Evolutionary conservation across 1,284 basidiomycete genomes (phyloP), one percentile per base, ranked within the genome.

Genomic region (Ceratobasidium sp.): DNA sequence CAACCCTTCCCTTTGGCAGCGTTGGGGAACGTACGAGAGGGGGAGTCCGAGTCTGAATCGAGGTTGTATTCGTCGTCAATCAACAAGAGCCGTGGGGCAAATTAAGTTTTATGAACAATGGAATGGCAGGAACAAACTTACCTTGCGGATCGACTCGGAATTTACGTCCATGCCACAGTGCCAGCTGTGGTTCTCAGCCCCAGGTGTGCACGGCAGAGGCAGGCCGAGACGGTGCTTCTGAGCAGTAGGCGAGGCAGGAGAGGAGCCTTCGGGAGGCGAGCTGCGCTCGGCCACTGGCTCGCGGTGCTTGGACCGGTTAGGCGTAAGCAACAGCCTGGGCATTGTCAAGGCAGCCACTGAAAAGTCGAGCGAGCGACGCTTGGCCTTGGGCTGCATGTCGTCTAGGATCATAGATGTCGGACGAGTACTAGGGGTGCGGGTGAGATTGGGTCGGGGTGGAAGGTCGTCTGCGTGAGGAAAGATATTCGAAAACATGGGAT

Each of bases 381-480:
- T 78, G 33, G 78, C 64, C 41, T 78, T 76, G n/a, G 78, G 74
- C 30, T 78, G 77, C 64, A 78, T 64, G 23, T 78, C 78, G 20
- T 66, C 54, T 16, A 68, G 59, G 16, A 67, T 30, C 2, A 77
- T 30, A 5, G 44, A 54, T 6, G 78, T 59, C 4, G 78, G 74
- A 18, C 78, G 50, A 18, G 67, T 60, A 41, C 76, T 67, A 16
- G 78, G 78, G 35, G 68, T 73, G 60, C 70, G 71, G 3, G 70
- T 74, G 16, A 74, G 60, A 30, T 65, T 74, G 27, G 71, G 52
- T 16, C 71, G 57, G 46, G 59, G 10, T 7, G 60, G 71, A 4
- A 54, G 7, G 44, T 74, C 59, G 48, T 65, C 54, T 10, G 38
- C 16, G 46, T 18, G 57, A 18, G 27, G 27, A 44, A 74, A 38